phyloP scores from a whole-genome alignment of 2,329 filamentous ascomycete species.

The Zymoseptoria tritici region DNA sequence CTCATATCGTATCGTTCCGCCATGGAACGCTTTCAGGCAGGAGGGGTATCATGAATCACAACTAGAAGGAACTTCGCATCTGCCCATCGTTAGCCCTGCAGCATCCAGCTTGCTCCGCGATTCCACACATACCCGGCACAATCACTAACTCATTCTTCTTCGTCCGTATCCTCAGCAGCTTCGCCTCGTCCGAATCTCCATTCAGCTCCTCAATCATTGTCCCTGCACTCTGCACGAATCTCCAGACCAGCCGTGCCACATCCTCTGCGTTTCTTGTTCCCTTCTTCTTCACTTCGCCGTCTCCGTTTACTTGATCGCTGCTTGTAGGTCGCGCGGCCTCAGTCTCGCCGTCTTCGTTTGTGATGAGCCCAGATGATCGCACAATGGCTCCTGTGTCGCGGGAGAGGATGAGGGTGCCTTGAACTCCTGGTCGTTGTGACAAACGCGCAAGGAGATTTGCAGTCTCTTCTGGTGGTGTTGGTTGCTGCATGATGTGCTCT shows the following conservation, averaged over 20 bases:
- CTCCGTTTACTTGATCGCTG: conserved; percentile 13
- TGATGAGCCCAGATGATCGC: conserved; percentile 63
- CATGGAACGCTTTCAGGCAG: conserved; percentile 40
- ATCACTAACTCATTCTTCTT: conserved; percentile 80
- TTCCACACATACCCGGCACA: conserved; percentile 50
- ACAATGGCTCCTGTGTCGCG: conserved; percentile 65
- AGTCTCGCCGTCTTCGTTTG: conserved; percentile 46
- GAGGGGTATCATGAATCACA: conserved; percentile 73
- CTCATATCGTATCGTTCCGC: background rate
- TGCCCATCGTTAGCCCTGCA: conserved; percentile 7
- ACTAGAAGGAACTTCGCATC: conserved; percentile 72
- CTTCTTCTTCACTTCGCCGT: conserved; percentile 30
- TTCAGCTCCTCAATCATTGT: conserved; percentile 66
- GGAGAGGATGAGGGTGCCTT: conserved; percentile 69
- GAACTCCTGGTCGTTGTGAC: conserved; percentile 70
- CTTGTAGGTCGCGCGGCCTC: conserved; percentile 28
- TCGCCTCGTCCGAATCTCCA: conserved; percentile 70
- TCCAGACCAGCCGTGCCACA: conserved; percentile 68
- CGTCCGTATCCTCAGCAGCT: conserved; percentile 67
- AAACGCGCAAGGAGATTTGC: conserved; percentile 61
- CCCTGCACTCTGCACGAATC: conserved; percentile 62
- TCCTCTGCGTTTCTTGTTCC: conserved; percentile 53
- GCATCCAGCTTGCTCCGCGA: background rate
- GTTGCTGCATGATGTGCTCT: conserved; percentile 15
- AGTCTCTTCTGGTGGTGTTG: conserved; percentile 45